phyloP scores from a whole-genome alignment of 106 monocot genomes.

The Dendrobium catenatum region DNA sequence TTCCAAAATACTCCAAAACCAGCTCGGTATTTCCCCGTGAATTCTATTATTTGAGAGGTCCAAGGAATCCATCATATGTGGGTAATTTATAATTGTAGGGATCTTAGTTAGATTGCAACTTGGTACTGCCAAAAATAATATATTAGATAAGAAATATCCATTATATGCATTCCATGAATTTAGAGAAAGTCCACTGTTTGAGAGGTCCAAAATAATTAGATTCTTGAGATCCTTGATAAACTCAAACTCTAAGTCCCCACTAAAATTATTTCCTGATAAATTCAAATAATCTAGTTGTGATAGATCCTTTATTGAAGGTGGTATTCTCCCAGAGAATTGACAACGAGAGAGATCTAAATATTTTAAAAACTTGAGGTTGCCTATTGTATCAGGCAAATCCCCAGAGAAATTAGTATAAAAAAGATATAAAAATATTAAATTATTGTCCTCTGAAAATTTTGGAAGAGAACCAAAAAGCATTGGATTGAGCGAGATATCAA shows the following conservation, averaged over 20 bases:
- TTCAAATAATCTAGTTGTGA: no score
- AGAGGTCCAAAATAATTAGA: constrained; percentile 32
- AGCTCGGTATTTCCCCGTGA: constrained; percentile 41
- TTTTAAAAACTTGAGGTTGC: constrained; percentile 33
- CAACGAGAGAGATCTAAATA: constrained; percentile 22
- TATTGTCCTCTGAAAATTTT: constrained; percentile 10
- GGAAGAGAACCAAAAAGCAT: not conserved
- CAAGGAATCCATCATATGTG: constrained; percentile 10
- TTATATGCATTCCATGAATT: not conserved
- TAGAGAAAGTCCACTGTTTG: constrained; percentile 44
- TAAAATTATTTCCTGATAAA: constrained; percentile 16
- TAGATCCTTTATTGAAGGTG: constrained; percentile 15
- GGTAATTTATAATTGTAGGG: constrained; percentile 34
- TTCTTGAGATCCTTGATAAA: constrained; percentile 16
- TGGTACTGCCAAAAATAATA: constrained; percentile 10
- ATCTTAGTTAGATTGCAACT: constrained; percentile 39
- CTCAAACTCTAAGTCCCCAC: constrained; percentile 31
- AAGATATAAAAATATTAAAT: constrained; percentile 24
- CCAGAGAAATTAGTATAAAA: constrained; percentile 32
- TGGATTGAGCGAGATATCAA: constrained; percentile 41
- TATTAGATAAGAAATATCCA: not conserved
- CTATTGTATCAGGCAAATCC: not conserved
- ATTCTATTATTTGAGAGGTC: constrained; percentile 61
- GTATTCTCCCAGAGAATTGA: constrained; percentile 37
- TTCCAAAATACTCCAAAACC: constrained; percentile 38